Conservation (phyloP, 257 asterid species). For the Solanum pimpinellifolium region DNA sequence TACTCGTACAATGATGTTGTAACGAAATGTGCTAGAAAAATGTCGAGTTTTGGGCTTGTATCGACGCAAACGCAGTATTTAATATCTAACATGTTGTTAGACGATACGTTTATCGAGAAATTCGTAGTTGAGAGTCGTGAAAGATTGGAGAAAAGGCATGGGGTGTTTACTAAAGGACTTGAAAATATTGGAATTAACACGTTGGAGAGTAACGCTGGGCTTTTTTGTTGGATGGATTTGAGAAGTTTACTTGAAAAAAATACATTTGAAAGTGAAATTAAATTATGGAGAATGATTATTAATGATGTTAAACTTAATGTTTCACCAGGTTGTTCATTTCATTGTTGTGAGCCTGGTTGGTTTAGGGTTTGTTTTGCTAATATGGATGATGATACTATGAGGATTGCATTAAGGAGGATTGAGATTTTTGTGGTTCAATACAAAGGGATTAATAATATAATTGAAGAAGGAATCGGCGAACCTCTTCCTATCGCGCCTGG, state of each 20-base stretch:
- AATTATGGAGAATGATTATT: not conserved
- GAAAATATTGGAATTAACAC: not conserved
- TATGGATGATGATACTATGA: not conserved
- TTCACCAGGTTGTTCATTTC: not conserved
- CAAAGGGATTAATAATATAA: not conserved
- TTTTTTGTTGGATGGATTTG: not conserved
- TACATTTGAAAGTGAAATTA: not conserved
- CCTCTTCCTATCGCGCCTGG: not conserved
- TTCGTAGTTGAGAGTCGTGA: not conserved
- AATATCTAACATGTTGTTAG: not conserved
- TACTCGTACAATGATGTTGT: conserved; percentile 4
- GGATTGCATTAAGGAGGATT: not conserved
- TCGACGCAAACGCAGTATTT: not conserved
- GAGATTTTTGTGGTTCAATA: not conserved
- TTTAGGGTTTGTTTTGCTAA: conserved; percentile 2
- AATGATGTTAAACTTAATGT: not conserved
- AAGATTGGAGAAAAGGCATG: not conserved
- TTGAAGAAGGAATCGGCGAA: not conserved
- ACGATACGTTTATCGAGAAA: not conserved
- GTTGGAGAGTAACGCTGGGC: not conserved
- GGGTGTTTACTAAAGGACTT: not conserved
- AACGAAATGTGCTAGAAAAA: conserved; percentile 1
- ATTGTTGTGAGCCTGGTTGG: conserved; percentile 2
- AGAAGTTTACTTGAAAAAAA: not conserved
- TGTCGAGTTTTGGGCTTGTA: conserved; percentile 7